phyloP scores from a whole-genome alignment of 768 basidiomycete species.

The Pholiota microspora region DNA sequence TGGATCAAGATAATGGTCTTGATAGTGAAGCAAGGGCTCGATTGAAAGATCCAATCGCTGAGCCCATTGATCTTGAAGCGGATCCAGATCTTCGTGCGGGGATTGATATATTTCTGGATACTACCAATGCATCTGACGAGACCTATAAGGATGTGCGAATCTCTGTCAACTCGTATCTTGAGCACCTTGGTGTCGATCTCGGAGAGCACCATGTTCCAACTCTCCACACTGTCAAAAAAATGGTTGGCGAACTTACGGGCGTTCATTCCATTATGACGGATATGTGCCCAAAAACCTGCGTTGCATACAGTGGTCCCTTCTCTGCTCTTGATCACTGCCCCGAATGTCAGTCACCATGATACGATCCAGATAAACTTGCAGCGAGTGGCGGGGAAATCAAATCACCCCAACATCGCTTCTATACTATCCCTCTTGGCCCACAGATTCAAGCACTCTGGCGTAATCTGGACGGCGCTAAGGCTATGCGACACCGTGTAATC shows the following conservation, averaged over 20 bases:
- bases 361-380: slow-evolving; percentile 15
- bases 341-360: slow-evolving; percentile 23
- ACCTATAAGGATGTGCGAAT: no score
- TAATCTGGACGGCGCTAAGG: slow-evolving; percentile 23
- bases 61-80: no score
- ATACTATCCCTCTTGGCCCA: slow-evolving; percentile 40
- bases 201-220: no score
- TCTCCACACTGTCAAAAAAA: slow-evolving; percentile 23
- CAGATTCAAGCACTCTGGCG: slow-evolving; percentile 36
- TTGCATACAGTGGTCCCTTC: slow-evolving; percentile 26
- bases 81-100: no score
- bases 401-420: slow-evolving; percentile 26
- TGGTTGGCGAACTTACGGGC: slow-evolving; percentile 28
- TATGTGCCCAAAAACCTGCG: slow-evolving; percentile 40
- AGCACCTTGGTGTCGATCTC: no score
- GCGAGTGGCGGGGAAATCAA: slow-evolving; percentile 7
- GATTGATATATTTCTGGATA: no score
- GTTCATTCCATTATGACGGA: slow-evolving; percentile 31
- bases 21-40: no score
- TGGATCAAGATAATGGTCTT: no score
- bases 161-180: no score
- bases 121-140: no score
- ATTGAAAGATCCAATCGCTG: no score
- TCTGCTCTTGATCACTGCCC: slow-evolving; percentile 20
- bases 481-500: not conserved